Base-by-base conservation (phyloP, 2,329 filamentous ascomycete species). In the Venturiaceae sp. region DNA sequence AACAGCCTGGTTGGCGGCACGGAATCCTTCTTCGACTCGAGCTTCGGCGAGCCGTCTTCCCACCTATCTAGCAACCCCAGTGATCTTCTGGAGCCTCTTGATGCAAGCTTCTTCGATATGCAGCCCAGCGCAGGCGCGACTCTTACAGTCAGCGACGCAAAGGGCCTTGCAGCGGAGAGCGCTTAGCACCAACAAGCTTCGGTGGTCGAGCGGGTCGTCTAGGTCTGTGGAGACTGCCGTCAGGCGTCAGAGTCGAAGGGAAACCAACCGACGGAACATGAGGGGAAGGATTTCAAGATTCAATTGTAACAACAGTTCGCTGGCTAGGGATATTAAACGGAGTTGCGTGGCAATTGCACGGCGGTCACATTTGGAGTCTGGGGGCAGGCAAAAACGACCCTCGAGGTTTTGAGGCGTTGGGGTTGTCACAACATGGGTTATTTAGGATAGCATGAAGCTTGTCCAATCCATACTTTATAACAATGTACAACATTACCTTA, bases 71-170 rank as follows among this genome's bases (percentile, higher is more conserved):
- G 60, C 64, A 68, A 66, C 66, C 69, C 52, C 28, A 47, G 26
- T 14, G 41, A 59, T 28, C 19, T 34, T 68, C 63, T 66, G 67
- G 70, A 73, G 64, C 64, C 63, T 62, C 67, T 71, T 70, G 70
- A 68, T 67, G 69, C 68, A 68, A 71, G 71, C 66, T 66, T 68
- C 70, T 71, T 69, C 67, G 70, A 72, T 66, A 68, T 72, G 71
- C 71, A 73, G 69, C 72, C 72, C 71, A 71, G 71, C 72, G 39
- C 37, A 72, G 69, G 72, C 72, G 75, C 75, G 75, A 74, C 64
- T 63, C 63, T 67, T 69, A 68, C 67, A 70, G 39, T 72, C 74
- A 72, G 75, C 75, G 75, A 77, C 75, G 74, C 69, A 72, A 70
- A 68, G 72, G 62, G 67, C 63, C 71, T 72, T 71, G 70, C 72